phyloP scores from a whole-genome alignment of 176 grass and related monocot species.

The Musa itinerans region DNA sequence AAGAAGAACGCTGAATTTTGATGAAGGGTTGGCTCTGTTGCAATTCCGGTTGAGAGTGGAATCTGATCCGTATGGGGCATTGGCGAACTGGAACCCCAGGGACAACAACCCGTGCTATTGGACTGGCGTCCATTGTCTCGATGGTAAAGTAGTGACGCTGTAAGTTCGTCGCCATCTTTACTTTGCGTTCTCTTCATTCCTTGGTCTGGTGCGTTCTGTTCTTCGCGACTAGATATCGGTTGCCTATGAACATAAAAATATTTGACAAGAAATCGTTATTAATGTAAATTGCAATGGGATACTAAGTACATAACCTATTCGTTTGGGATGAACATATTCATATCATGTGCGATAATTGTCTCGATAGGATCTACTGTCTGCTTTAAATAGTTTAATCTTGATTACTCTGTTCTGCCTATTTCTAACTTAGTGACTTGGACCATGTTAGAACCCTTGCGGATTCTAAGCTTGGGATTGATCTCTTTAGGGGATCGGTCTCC shows the following conservation, averaged over 20 bases:
- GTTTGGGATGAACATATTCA: too few relatives aligned
- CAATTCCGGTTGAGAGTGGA: constrained; percentile 66
- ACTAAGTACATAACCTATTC: too few relatives aligned
- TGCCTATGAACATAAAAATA: background rate
- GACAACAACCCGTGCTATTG: constrained; percentile 63
- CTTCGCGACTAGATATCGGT: background rate
- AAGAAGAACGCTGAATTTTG: background rate
- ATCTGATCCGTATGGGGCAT: constrained; percentile 53
- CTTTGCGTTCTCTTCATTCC: background rate
- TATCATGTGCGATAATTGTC: background rate
- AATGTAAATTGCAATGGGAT: too few relatives aligned
- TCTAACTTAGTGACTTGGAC: background rate
- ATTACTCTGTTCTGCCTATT: background rate
- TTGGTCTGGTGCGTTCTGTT: background rate
- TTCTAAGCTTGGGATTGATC: too few relatives aligned
- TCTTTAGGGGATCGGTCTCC: too few relatives aligned
- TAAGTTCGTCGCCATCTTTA: constrained; percentile 40
- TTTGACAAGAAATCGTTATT: background rate
- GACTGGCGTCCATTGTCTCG: constrained; percentile 50
- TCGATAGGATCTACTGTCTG: background rate
- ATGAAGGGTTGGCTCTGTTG: constrained; percentile 56
- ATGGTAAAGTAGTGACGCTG: constrained; percentile 62
- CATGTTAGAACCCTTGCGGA: too few relatives aligned
- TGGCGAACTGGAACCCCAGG: constrained; percentile 52
- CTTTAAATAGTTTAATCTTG: background rate